Evolutionary conservation across 805 yeast genomes (phyloP).

Genomic region (Barnettozyma pratensis): DNA sequence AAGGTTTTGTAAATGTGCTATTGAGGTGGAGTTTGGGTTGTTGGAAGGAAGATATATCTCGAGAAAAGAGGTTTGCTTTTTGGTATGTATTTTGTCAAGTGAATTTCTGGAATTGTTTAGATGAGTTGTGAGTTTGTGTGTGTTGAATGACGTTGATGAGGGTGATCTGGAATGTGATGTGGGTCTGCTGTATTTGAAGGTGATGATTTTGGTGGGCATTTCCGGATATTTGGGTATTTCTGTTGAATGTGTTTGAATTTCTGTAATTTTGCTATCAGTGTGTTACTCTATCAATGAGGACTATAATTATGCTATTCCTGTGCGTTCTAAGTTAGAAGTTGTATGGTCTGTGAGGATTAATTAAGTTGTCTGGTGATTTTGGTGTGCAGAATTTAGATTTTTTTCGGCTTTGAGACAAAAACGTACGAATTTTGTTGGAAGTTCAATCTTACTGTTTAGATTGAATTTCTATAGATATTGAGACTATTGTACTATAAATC

Average conservation of each 20-base stretch:
- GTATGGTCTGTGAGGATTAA: too few species aligned
- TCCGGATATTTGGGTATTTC: background rate
- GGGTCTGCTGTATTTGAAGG: constrained; percentile 3
- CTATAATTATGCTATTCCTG: too few species aligned
- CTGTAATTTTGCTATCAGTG: background rate
- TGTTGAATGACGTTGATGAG: background rate
- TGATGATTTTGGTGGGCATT: constrained; percentile 1
- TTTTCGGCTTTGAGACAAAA: background rate
- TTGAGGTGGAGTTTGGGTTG: background rate
- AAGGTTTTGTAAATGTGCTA: background rate
- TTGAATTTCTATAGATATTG: too few species aligned
- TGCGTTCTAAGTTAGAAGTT: too few species aligned
- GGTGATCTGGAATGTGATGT: background rate
- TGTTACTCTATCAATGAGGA: background rate
- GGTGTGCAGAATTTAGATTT: background rate
- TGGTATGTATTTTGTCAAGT: background rate
- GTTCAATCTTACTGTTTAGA: too few species aligned
- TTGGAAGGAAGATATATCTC: background rate
- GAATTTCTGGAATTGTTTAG: background rate
- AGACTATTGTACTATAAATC: background rate
- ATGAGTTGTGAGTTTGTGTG: background rate
- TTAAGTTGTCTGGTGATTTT: background rate
- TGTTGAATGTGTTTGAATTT: background rate
- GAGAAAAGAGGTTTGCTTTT: background rate
- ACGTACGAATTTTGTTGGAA: background rate